A percentile compares a stretch with the other conserved stretches of the same genome.
These are phyloP conservation scores for Pythium utonaiense DNA, from an alignment of 352 stramenopile species.

Conservation along the genomic window DNA sequence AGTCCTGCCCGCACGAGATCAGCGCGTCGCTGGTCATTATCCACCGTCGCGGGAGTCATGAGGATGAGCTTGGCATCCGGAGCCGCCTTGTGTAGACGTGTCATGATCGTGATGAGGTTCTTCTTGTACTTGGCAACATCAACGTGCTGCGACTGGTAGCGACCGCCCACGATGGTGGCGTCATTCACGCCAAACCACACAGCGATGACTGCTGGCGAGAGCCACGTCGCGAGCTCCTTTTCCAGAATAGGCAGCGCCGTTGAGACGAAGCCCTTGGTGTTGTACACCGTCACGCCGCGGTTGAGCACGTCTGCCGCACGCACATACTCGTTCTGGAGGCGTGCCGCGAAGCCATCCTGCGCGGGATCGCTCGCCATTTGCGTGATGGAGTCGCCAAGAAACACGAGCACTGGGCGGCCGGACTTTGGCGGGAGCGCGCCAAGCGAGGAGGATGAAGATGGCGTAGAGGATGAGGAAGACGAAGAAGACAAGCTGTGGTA, in stretches of 20 bases:
- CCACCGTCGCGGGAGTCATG: conserved; percentile 43
- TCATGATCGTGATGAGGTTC: conserved; percentile 29
- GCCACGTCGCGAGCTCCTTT: conserved; percentile 29
- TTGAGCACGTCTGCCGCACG: conserved; percentile 27
- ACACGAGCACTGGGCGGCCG: conserved; percentile 20
- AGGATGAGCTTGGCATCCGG: conserved; percentile 32
- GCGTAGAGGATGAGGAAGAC: background rate
- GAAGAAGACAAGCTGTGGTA: background rate
- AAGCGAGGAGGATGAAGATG: background rate
- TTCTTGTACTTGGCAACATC: conserved; percentile 37
- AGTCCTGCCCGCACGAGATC: conserved; percentile 38
- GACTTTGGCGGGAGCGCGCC: background rate
- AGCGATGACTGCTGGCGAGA: conserved; percentile 34
- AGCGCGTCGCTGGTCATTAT: conserved; percentile 28
- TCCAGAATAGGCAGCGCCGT: conserved; percentile 39
- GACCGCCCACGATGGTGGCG: conserved; percentile 33
- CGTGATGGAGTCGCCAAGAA: conserved; percentile 56
- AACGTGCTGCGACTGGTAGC: conserved; percentile 37
- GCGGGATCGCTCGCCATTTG: conserved; percentile 31
- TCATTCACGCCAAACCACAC: conserved; percentile 66
- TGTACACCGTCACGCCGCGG: conserved; percentile 1
- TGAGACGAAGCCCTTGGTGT: conserved; percentile 26
- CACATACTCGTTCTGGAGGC: conserved; percentile 45
- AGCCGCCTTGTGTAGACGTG: conserved; percentile 24
- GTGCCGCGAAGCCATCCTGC: conserved; percentile 27